Evolutionary conservation across 257 asterid genomes (phyloP), one percentile per base, ranked within the genome.

Genomic region (Rhazya stricta): DNA sequence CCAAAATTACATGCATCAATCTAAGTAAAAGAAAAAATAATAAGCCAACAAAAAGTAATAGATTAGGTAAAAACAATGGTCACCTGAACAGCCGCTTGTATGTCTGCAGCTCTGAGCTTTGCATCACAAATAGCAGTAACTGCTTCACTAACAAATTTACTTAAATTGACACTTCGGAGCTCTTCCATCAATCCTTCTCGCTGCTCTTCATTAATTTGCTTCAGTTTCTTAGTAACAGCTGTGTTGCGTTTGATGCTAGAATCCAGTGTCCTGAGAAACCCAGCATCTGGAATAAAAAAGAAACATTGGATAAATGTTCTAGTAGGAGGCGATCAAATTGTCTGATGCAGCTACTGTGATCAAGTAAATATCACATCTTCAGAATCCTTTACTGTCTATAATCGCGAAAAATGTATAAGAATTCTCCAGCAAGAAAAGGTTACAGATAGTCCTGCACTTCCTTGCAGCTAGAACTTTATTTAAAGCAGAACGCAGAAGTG

Each of bases 191-290:
- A 84, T 77, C 97, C 90, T 83, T 92, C 98, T 76, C 90, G 86
- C 86, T 83, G 97, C 85, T 95, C 98, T 63, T 95, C 99, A 85
- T 88, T 95, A 77, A 95, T 95, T 85, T 88, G 99, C 86, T 92
- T 95, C 73, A 95, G 86, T 78, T 95, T 95, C 85, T 95, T 95
- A 74, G 91, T 95, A 71, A 95, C 97, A 79, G 99, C 94, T 32
- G 99, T 95, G 83, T 95, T 95, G 81, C 99, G 96, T 83, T 84
- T 95, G 80, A 95, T 92, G 87, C 99, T 95, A 80, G 99, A 92
- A 83, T 95, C 99, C 89, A 95, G 58, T 37, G 98, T 95, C 88
- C 99, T 87, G 60, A 95, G 94, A 76, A 95, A 95, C 48, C 94
- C 91, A 2, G 93, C 48, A 80, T 95, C 99, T 95, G 91, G 67